Percentiles rank a stretch among this genome's conserved stretches.
These are phyloP conservation scores for Scenedesmus sp. DNA, from an alignment of 163 green algal species.

Conservation along the genomic window DNA sequence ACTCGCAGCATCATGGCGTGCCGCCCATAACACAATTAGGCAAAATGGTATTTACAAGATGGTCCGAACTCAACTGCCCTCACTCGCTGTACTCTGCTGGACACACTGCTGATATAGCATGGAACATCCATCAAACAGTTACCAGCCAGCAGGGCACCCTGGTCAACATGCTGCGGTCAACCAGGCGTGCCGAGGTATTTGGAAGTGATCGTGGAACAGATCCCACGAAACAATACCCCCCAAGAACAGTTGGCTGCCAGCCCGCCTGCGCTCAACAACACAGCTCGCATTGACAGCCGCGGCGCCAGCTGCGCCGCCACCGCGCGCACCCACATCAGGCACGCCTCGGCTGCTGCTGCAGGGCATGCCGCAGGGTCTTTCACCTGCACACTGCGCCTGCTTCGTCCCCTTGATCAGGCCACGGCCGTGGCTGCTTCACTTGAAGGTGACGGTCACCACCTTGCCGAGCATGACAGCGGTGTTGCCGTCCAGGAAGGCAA, in stretches of 20 bases:
- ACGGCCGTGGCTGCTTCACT: constrained; percentile 56
- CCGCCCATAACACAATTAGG: too few relatives aligned
- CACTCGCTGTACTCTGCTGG: background rate
- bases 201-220: background rate
- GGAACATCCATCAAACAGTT: background rate
- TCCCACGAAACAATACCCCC: background rate
- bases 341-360: constrained; percentile 4
- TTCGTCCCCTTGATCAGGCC: background rate
- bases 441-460: constrained; percentile 79
- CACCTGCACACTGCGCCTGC: background rate
- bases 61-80: background rate
- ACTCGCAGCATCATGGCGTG: too few relatives aligned
- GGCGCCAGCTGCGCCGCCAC: background rate
- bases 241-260: background rate
- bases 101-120: background rate
- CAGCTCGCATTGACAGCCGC: background rate
- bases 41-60: background rate
- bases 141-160: background rate
- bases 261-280: background rate
- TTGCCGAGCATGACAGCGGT: constrained; percentile 97
- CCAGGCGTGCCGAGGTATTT: background rate
- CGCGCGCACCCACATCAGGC: background rate
- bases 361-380: background rate
- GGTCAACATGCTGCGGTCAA: background rate
- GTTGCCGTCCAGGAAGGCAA: constrained; percentile 97